These are phyloP conservation scores for Moesziomyces antarcticus DNA, from an alignment of 1,284 basidiomycete species.

Conservation along the genomic window DNA sequence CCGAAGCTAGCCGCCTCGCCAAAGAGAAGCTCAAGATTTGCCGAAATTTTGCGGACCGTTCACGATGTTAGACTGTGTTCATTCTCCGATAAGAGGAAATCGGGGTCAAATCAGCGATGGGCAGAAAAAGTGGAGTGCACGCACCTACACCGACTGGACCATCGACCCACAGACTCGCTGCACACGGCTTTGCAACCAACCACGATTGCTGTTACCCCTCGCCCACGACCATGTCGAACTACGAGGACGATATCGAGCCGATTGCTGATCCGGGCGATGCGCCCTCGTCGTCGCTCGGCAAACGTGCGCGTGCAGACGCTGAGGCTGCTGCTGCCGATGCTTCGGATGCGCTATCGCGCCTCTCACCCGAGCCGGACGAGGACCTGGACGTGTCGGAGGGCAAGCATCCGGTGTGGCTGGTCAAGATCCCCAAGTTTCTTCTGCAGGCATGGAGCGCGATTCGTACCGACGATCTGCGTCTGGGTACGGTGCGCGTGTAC, in stretches of 20 bases:
- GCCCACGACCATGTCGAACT: slow-evolving; percentile 35
- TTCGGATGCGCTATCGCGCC: slow-evolving; percentile 9
- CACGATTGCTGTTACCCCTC: not conserved
- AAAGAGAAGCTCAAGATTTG: no score
- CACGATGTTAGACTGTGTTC: no score
- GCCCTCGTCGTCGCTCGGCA: slow-evolving; percentile 28
- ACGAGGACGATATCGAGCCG: slow-evolving; percentile 53
- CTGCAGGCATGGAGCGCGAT: slow-evolving; percentile 71
- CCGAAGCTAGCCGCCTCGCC: not conserved
- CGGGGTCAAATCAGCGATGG: not conserved
- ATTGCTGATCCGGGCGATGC: slow-evolving; percentile 37
- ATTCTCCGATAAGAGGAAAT: no score
- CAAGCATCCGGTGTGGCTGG: slow-evolving; percentile 62
- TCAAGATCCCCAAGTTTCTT: slow-evolving; percentile 71
- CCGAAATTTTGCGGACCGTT: no score
- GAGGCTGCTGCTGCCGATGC: not conserved
- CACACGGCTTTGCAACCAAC: not conserved
- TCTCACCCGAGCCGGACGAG: slow-evolving; percentile 64
- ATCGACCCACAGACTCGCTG: no score
- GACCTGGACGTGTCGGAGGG: slow-evolving; percentile 58
- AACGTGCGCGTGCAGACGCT: slow-evolving; percentile 14
- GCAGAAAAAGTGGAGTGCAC: slow-evolving; percentile 7
- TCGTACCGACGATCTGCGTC: slow-evolving; percentile 69
- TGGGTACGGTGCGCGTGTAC: slow-evolving; percentile 71
- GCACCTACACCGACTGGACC: no score